A percentile compares a stretch with the other conserved stretches of the same genome.
Conservation (phyloP, 768 basidiomycete genomes). For the Candolleomyces aberdarensis region DNA sequence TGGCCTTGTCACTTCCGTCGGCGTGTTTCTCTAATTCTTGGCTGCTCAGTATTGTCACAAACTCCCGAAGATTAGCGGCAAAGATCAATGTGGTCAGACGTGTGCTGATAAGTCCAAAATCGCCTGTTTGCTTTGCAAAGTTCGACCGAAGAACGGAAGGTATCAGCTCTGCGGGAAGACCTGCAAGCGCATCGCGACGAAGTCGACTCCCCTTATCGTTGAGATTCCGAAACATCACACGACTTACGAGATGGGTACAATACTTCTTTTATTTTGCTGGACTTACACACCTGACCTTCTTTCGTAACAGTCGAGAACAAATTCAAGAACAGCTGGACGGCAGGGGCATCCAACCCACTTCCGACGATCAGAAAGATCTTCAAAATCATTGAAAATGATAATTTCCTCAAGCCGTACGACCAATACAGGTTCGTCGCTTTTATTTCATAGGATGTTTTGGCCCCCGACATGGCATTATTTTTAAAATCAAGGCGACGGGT, state of each 20-base stretch:
- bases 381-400: conserved; percentile 16
- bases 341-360: not conserved
- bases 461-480: not conserved
- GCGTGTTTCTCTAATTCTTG: not conserved
- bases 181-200: conserved; percentile 15
- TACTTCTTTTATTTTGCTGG: not conserved
- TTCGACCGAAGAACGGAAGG: conserved; percentile 20
- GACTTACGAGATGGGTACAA: conserved; percentile 17
- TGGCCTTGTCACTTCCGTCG: no score
- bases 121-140: conserved; percentile 25
- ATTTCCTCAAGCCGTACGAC: conserved; percentile 13
- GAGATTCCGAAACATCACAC: conserved; percentile 16
- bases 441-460: not conserved
- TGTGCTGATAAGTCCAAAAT: conserved; percentile 21
- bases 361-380: conserved; percentile 11
- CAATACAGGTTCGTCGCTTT: conserved; percentile 10
- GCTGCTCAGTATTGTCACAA: conserved; percentile 24
- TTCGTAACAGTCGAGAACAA: conserved; percentile 12
- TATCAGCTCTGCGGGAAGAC: conserved; percentile 23
- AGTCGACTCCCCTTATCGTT: conserved; percentile 18
- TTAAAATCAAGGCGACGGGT: conserved; percentile 13
- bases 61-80: conserved; percentile 15
- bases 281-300: not conserved
- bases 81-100: conserved; percentile 22
- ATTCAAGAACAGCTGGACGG: conserved; percentile 14